Evolutionary conservation across 2,329 filamentous ascomycete species (phyloP), one percentile per base, ranked within the genome.

Genomic region (Penicillium sp.): DNA sequence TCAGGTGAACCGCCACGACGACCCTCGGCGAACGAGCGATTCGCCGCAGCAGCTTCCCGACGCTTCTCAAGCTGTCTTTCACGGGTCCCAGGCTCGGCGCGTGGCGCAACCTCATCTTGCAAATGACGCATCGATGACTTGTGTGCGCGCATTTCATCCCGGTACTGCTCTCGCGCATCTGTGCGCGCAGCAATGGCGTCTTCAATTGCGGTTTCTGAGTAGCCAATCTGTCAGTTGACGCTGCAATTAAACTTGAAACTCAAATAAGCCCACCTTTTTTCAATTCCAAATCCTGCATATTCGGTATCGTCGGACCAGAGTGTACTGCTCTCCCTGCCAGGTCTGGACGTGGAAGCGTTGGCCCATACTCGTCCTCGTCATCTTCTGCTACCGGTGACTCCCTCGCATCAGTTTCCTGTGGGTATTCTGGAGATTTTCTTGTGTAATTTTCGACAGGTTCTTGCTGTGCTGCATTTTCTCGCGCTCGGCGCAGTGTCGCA

Each of bases 51-150:
- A 4, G 76, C 70, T 45, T 84, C 83, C 22, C 75, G 76, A 48
- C 81, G 82, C 74, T 95, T 95, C 68, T 98, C 90, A 1, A 96
- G 73, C 55, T 80, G 77, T 8, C 90, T 80, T 66, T 95, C 90
- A 30, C 81, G 80, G 1, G 84, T 85, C 0, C 89, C 88, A 0
- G 88, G 70, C 43, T 92, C 87, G 0, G 90, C 86, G 8, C 86
- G 84, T 0, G 90, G 89, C 0, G 74, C 78, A 0, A 95, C 68
- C 48, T 95, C 89, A 10, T 95, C 86, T 52, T 66, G 48, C 23
- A 66, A 42, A 7, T 59, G 50, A 29, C 56, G 58, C 10, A 62
- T 28, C 30, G 58, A 54, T 3, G 59, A 45, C 35, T 59, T 60
- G 32, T 67, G 65, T 1, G 61, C 51, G 3, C 78, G 78, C 1